Evolutionary conservation across 2,329 filamentous ascomycete genomes (phyloP), one percentile per base, ranked within the genome.

Genomic region (Cladorrhinum sp.): DNA sequence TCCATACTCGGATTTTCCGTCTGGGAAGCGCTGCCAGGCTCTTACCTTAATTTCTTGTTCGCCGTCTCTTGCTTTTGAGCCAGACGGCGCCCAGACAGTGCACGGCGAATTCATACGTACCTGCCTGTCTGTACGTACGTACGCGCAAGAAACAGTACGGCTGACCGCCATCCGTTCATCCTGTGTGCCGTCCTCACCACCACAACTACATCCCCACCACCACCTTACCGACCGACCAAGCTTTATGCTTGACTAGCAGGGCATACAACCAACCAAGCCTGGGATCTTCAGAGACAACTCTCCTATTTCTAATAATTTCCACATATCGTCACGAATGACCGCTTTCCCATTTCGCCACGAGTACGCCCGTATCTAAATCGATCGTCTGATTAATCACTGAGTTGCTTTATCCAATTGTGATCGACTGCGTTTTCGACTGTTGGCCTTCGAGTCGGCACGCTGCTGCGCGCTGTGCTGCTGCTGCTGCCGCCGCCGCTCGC

Each of bases 111-210:
- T 45, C 41, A 41, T 41, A 41, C 41, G n/a, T 45, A 18, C 41
- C n/a, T 45, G 20, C n/a, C n/a, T 45, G 18, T n/a, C 41, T 22
- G 41, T 45, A 18, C 41, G 41, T 45, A 45, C 41, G 41, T 12
- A 45, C 41, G 41, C 16, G 16, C 41, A 45, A 36, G 41, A 45
- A 56, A 38, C 50, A 36, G 49, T 36, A 53, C 53, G 45, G 54
- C 48, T 59, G 57, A 57, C 60, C 51, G 57, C 59, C 54, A 41
- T 32, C 57, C 41, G 20, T 20, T n/a, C 41, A 45, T 45, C 41
- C 20, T 45, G 41, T 36, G 32, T 36, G 32, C 32, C 32, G 32
- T 23, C 20, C 57, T 23, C 57, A 25, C n/a, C 24, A 41, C 29
- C 50, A 49, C 18, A 36, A n/a, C 23, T 45, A 18, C 50, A 24